A percentile compares a stretch with the other conserved stretches of the same genome.
These are phyloP conservation scores for Plenodomus lindquistii DNA, from an alignment of 2,329 filamentous ascomycete genomes.

Conservation along the genomic window DNA sequence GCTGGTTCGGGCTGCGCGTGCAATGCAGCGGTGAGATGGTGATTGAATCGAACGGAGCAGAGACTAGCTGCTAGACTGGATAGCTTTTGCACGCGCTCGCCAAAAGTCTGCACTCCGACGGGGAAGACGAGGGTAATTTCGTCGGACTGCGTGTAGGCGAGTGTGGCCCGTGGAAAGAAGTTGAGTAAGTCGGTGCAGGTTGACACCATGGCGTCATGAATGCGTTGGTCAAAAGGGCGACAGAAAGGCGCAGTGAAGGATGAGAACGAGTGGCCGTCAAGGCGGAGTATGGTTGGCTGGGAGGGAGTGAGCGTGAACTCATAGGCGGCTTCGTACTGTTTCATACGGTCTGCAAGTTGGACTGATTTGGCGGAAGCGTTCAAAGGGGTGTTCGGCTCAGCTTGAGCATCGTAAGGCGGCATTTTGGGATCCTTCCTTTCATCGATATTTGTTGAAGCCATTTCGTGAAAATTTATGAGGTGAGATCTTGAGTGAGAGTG, in stretches of 20 bases:
- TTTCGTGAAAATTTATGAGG: too few species aligned
- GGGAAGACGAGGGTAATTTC: constrained; percentile 41
- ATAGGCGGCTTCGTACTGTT: constrained; percentile 33
- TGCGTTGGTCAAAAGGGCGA: constrained; percentile 36
- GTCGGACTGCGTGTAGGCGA: constrained; percentile 41
- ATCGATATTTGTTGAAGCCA: too few species aligned
- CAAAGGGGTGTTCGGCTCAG: neutral
- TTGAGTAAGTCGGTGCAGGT: constrained; percentile 30
- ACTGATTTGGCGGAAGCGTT: neutral
- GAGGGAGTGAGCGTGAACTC: constrained; percentile 25
- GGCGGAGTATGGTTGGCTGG: constrained; percentile 29
- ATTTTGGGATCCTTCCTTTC: too few species aligned
- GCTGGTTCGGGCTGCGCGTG: constrained; percentile 16
- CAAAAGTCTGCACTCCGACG: constrained; percentile 30
- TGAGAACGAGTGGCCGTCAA: constrained; percentile 39
- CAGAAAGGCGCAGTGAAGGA: constrained; percentile 33
- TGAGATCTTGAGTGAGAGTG: neutral
- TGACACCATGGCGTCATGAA: constrained; percentile 35
- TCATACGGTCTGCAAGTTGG: constrained; percentile 37
- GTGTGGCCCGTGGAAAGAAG: constrained; percentile 32
- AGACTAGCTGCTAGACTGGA: constrained; percentile 32
- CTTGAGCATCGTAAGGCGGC: too few species aligned
- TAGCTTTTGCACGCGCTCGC: constrained; percentile 36
- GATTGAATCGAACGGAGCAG: constrained; percentile 33
- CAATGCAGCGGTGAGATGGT: constrained; percentile 21